These are phyloP conservation scores for Neolentinus lepideus DNA, from an alignment of 1,284 basidiomycete species.

Conservation along the genomic window DNA sequence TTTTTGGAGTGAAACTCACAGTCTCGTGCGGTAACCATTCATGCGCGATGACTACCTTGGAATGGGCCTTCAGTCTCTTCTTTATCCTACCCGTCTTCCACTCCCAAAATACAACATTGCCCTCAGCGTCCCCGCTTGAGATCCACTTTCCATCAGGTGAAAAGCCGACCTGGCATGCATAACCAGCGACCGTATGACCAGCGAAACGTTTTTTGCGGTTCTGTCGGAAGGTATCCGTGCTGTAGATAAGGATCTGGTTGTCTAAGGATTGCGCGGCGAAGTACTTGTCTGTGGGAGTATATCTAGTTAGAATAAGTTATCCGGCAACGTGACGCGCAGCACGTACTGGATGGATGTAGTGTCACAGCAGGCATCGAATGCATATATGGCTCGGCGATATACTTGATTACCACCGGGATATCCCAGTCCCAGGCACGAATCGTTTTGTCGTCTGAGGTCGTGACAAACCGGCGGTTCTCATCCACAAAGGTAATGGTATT, in stretches of 20 bases:
- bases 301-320: slow-evolving; percentile 7
- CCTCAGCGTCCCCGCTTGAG: slow-evolving; percentile 91
- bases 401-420: slow-evolving; percentile 98
- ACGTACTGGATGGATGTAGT: slow-evolving; percentile 87
- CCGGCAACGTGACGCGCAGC: slow-evolving; percentile 5
- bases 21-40: slow-evolving; percentile 98
- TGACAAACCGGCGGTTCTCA: slow-evolving; percentile 94
- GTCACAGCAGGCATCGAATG: slow-evolving; percentile 99
- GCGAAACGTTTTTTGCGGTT: slow-evolving; percentile 98
- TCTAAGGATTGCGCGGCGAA: slow-evolving; percentile 96
- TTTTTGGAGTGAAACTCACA: slow-evolving; percentile 46
- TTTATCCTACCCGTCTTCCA: slow-evolving; percentile 97
- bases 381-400: slow-evolving; percentile 99
- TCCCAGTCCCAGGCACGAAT: slow-evolving; percentile 99
- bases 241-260: slow-evolving; percentile 96
- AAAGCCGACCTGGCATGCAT: slow-evolving; percentile 94
- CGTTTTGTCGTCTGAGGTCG: slow-evolving; percentile 98
- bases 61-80: slow-evolving; percentile 84
- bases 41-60: slow-evolving; percentile 93
- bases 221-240: slow-evolving; percentile 95
- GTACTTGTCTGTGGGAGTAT: slow-evolving; percentile 69
- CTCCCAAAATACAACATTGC: slow-evolving; percentile 98
- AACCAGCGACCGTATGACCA: slow-evolving; percentile 94
- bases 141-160: slow-evolving; percentile 98
- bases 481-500: slow-evolving; percentile 99